Evolutionary conservation across 345 rosid genomes (phyloP).

Genomic region (Brassica napus): Da-Ae NC_063442.1:29892001-29892500

Average conservation of each 20-base stretch:
- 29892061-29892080: background rate
- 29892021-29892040: background rate
- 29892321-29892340: background rate
- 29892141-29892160: background rate
- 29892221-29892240: background rate
- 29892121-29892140: background rate
- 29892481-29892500: background rate
- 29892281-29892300: background rate
- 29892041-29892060: background rate
- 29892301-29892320: background rate
- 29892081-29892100: background rate
- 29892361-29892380: background rate
- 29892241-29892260: background rate
- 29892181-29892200: background rate
- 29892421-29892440: background rate
- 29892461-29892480: background rate
- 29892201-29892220: background rate
- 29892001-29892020: constrained; percentile 8
- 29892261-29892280: background rate
- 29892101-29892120: background rate
- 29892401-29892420: background rate
- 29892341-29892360: background rate
- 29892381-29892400: background rate
- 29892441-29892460: background rate
- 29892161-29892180: background rate